These are phyloP conservation scores for Clavaria fumosa DNA, from an alignment of 768 basidiomycete genomes.

Conservation along the genomic window DNA sequence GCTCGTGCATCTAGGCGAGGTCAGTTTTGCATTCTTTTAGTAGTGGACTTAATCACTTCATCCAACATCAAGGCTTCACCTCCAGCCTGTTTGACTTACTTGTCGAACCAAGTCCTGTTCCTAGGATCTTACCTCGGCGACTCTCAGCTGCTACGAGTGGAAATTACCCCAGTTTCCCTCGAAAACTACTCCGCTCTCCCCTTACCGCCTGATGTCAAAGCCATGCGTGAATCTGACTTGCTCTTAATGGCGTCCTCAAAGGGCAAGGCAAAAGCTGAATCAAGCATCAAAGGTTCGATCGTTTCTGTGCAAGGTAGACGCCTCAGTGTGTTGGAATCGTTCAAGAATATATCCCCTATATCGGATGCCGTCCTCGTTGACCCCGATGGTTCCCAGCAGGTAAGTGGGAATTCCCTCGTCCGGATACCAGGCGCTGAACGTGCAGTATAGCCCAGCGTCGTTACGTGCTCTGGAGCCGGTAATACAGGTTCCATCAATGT, in stretches of 20 bases:
- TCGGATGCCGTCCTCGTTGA: slow-evolving; percentile 68
- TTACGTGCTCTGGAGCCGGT: slow-evolving; percentile 73
- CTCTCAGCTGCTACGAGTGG: slow-evolving; percentile 57
- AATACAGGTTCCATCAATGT: slow-evolving; percentile 66
- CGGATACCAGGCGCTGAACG: not conserved
- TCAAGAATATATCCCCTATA: slow-evolving; percentile 72
- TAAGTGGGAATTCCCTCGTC: slow-evolving; percentile 16
- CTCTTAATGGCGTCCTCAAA: slow-evolving; percentile 21
- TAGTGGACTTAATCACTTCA: not conserved
- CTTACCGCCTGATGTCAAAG: slow-evolving; percentile 33
- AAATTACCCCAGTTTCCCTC: slow-evolving; percentile 26
- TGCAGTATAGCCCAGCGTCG: slow-evolving; percentile 47
- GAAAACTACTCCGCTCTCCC: slow-evolving; percentile 29
- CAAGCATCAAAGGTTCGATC: slow-evolving; percentile 25
- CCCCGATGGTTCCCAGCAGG: slow-evolving; percentile 54
- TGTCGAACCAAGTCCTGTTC: slow-evolving; percentile 55
- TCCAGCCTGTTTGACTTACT: slow-evolving; percentile 53
- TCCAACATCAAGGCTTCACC: slow-evolving; percentile 40
- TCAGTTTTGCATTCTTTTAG: slow-evolving; percentile 18
- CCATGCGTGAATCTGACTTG: slow-evolving; percentile 24
- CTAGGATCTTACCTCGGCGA: slow-evolving; percentile 74
- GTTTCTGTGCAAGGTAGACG: slow-evolving; percentile 39
- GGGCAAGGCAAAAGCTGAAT: slow-evolving; percentile 21
- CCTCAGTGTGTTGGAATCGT: slow-evolving; percentile 45
- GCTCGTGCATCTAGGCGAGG: slow-evolving; percentile 62